These are phyloP conservation scores for Epithemia pelagica DNA, from an alignment of 108 stramenopile species.

Conservation along the genomic window DNA sequence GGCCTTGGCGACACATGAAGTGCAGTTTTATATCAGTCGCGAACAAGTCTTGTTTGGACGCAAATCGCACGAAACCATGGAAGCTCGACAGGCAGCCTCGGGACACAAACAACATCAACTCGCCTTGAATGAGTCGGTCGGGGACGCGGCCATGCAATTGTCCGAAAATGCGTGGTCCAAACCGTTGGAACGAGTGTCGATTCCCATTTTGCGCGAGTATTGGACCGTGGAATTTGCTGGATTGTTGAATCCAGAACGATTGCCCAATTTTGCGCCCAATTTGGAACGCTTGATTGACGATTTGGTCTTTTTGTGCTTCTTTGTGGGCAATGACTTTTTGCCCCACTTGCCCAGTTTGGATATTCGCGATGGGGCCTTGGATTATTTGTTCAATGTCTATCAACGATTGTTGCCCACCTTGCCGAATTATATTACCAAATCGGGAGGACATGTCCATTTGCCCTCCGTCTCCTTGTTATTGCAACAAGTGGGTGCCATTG, in stretches of 20 bases:
- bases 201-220: conserved; percentile 94
- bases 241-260: conserved; percentile 32
- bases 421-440: conserved; percentile 91
- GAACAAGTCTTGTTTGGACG: conserved; percentile 91
- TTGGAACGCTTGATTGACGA: conserved; percentile 96
- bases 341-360: conserved; percentile 94
- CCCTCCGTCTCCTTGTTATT: conserved; percentile 89
- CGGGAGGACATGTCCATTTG: conserved; percentile 90
- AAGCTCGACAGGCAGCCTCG: conserved; percentile 61
- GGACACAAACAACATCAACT: conserved; percentile 66
- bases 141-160: conserved; percentile 59
- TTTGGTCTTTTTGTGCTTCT: conserved; percentile 98
- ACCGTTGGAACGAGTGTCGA: conserved; percentile 71
- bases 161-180: conserved; percentile 60
- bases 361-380: conserved; percentile 91
- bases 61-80: conserved; percentile 51
- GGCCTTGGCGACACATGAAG: conserved; percentile 96
- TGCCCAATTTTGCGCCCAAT: conserved; percentile 53
- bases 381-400: conserved; percentile 87
- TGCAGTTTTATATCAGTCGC: conserved; percentile 93
- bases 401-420: conserved; percentile 81
- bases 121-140: conserved; percentile 70
- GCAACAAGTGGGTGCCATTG: conserved; percentile 89
- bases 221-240: conserved; percentile 77
- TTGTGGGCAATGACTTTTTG: conserved; percentile 90